Evolutionary conservation across 257 asterid genomes (phyloP).

Genomic region (Euphrasia confusa): DNA sequence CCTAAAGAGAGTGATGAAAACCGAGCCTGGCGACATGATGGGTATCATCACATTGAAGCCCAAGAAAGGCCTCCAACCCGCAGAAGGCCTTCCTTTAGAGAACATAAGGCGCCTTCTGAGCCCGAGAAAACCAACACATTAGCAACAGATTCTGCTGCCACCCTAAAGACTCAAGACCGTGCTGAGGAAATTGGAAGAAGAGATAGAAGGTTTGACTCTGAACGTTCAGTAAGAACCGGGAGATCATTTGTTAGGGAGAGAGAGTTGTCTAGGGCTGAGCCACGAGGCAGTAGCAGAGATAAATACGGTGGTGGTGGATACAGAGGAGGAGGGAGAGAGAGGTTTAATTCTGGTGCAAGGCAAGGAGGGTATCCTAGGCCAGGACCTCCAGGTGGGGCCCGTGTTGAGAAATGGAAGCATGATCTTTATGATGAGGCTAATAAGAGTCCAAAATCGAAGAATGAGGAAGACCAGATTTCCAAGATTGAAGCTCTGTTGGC

Average conservation of each 20-base stretch:
- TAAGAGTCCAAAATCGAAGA: slow-evolving; percentile 60
- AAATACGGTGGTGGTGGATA: slow-evolving; percentile 22
- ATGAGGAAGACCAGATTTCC: slow-evolving; percentile 69
- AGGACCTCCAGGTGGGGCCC: slow-evolving; percentile 27
- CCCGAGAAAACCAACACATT: slow-evolving; percentile 35
- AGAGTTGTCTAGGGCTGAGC: slow-evolving; percentile 29
- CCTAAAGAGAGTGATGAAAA: slow-evolving; percentile 33
- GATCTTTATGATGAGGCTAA: slow-evolving; percentile 65
- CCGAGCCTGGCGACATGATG: slow-evolving; percentile 58
- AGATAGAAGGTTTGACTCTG: slow-evolving; percentile 32
- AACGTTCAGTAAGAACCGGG: slow-evolving; percentile 34
- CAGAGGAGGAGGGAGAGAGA: slow-evolving; percentile 40
- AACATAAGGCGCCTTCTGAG: slow-evolving; percentile 46
- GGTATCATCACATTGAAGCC: slow-evolving; percentile 46
- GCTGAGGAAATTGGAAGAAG: slow-evolving; percentile 34
- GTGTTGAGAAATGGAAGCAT: slow-evolving; percentile 76
- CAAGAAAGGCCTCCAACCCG: slow-evolving; percentile 39
- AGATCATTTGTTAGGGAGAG: slow-evolving; percentile 37
- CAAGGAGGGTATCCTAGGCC: slow-evolving; percentile 34
- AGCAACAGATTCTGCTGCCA: slow-evolving; percentile 25
- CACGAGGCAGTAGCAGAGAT: slow-evolving; percentile 39
- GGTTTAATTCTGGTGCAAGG: slow-evolving; percentile 33
- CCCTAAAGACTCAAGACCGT: slow-evolving; percentile 26
- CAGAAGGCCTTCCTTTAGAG: slow-evolving; percentile 65
- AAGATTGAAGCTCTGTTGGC: slow-evolving; percentile 71